Evolutionary conservation across 306 rosid species (phyloP), one percentile per base, ranked within the genome.

Genomic region (Acacia crassicarpa): DNA sequence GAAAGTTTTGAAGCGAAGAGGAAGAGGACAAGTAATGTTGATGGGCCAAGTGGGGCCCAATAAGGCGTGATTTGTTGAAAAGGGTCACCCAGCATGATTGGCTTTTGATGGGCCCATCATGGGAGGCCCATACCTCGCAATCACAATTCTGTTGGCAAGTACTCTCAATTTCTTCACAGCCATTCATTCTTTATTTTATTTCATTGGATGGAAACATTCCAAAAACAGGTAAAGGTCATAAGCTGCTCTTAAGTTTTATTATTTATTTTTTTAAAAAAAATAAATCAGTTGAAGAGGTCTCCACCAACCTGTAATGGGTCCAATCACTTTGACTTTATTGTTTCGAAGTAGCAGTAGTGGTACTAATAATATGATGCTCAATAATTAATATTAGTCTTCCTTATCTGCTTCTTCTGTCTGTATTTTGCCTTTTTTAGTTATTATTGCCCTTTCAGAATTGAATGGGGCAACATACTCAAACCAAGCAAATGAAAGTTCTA

Each of bases 41-140:
- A 74, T 87, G 87, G 86, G 86, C 86, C 84, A 61, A 20, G 25
- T 86, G 84, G 90, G 90, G 49, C 88, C 86, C 83, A 25, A 22
- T 78, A 71, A 32, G 8, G 32, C 74, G 8, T 67, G 83, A 81
- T 85, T 79, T 32, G 81, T 81, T 75, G 73, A 69, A 78, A 81
- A 75, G 46, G 70, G 2, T 48, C 85, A 82, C 82, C 85, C 89
- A 74, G 20, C 40, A 62, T 82, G 74, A 81, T 84, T 88, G 83
- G 65, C 73, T 72, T 84, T 84, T 74, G 63, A 80, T 86, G 89
- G 91, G 83, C 78, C 78, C 86, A 81, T 85, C 35, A 82, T 75
- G 67, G 41, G 25, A 79, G 87, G 86, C 88, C 88, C 85, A 84
- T 83, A 32, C 56, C 66, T 59, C 25, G 6, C 69, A 32, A 72